Conservation (phyloP, 1,284 basidiomycete species). For the Mycena citricolor region DNA sequence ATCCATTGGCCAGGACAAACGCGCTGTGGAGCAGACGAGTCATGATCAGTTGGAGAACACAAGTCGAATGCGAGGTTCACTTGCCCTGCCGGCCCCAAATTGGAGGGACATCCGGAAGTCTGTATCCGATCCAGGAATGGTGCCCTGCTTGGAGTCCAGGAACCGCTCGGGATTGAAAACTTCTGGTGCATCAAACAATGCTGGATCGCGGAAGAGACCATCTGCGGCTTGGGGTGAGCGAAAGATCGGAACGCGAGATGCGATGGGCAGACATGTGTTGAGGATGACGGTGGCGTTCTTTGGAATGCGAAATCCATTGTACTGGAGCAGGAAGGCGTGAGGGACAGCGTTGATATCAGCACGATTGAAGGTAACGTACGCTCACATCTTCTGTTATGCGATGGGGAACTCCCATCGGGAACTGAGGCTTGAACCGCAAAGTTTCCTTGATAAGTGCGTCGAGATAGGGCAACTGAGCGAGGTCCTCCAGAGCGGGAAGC, state of each 20-base stretch:
- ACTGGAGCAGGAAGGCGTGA: conserved; percentile 14
- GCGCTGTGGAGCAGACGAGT: conserved; percentile 15
- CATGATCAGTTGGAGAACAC: not conserved
- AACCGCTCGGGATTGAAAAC: conserved; percentile 47
- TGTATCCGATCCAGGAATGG: conserved; percentile 18
- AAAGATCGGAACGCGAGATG: not conserved
- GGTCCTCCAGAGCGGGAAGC: conserved; percentile 34
- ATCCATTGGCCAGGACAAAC: conserved; percentile 27
- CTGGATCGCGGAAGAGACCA: conserved; percentile 33
- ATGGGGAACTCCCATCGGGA: conserved; percentile 24
- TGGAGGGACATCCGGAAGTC: conserved; percentile 20
- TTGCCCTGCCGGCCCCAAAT: conserved; percentile 26
- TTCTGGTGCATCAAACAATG: conserved; percentile 45
- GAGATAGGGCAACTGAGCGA: conserved; percentile 33
- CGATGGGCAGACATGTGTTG: conserved; percentile 23
- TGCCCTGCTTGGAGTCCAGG: conserved; percentile 30
- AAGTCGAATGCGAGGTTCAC: too few species aligned
- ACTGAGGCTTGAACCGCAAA: conserved; percentile 20
- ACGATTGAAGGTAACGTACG: not conserved
- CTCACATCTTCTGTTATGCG: not conserved
- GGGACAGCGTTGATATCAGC: conserved; percentile 1
- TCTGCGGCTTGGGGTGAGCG: too few species aligned
- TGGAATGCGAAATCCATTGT: conserved; percentile 26
- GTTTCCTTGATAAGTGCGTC: conserved; percentile 36
- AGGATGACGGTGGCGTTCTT: conserved; percentile 24